These are phyloP conservation scores for Myxozyma nipponensis DNA, from an alignment of 805 yeast species.

Conservation along the genomic window DNA sequence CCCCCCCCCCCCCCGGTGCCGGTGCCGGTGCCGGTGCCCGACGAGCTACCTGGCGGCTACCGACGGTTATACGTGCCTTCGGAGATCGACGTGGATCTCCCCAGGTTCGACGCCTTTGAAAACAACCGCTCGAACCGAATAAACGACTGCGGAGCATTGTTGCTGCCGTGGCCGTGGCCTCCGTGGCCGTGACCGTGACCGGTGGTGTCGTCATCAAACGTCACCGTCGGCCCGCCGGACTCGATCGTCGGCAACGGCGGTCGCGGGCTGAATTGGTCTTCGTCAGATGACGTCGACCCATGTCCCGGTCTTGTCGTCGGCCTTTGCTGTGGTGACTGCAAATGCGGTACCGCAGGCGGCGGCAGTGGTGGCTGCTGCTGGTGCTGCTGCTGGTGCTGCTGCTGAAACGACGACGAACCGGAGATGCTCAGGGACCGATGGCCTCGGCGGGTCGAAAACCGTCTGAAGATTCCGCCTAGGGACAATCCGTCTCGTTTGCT, in stretches of 20 bases:
- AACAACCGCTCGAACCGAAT: constrained; percentile 25
- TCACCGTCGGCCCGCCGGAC: neutral
- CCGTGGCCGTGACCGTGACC: neutral
- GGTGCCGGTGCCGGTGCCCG: constrained; percentile 25
- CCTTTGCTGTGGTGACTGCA: neutral
- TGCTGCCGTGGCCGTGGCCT: neutral
- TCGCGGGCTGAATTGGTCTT: neutral
- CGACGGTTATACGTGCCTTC: constrained; percentile 25
- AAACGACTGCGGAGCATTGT: constrained; percentile 19
- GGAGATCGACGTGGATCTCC: constrained; percentile 26
- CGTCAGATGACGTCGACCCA: neutral
- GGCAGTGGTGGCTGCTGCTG: constrained; percentile 2
- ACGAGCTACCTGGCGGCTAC: constrained; percentile 18
- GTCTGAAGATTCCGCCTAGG: constrained; percentile 21
- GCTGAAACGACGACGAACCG: constrained; percentile 1
- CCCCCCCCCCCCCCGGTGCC: constrained; percentile 3
- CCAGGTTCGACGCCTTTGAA: constrained; percentile 25
- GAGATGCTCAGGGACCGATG: constrained; percentile 18
- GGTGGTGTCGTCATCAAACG: neutral
- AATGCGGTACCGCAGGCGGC: constrained; percentile 7
- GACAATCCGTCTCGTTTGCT: constrained; percentile 19
- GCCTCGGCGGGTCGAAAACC: constrained; percentile 20
- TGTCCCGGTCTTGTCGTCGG: no score
- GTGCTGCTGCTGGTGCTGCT: constrained; percentile 6
- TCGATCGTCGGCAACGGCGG: constrained; percentile 21